A percentile compares a stretch with the other conserved stretches of the same genome.
Conservation (phyloP, 2,329 filamentous ascomycete species). For the Dactylonectria macrodidyma region DNA sequence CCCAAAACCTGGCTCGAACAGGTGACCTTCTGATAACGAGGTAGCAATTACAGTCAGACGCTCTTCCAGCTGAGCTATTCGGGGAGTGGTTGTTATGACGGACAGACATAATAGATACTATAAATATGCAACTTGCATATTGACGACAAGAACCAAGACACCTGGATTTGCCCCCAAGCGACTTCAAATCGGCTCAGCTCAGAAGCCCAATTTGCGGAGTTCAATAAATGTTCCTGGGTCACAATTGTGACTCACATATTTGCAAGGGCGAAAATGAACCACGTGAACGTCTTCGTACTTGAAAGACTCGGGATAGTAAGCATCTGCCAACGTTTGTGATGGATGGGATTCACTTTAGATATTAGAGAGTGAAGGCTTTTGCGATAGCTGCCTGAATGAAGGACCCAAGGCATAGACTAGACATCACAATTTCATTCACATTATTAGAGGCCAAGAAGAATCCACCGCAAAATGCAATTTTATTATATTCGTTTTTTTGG, state of each 20-base stretch:
- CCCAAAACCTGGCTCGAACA: slow-evolving; percentile 38
- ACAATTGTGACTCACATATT: too few species aligned
- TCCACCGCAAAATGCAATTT: slow-evolving; percentile 24
- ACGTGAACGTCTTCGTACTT: too few species aligned
- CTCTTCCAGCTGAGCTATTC: slow-evolving; percentile 39
- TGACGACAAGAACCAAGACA: too few species aligned
- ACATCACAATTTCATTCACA: background rate
- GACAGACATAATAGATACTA: accelerated
- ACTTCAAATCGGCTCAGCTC: too few species aligned
- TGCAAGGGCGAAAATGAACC: too few species aligned
- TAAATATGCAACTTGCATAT: background rate
- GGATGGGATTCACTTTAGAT: background rate
- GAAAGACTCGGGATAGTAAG: too few species aligned
- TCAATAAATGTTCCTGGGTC: too few species aligned
- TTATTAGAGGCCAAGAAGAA: background rate
- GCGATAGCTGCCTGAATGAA: background rate
- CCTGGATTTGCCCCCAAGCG: too few species aligned
- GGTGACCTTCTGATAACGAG: slow-evolving; percentile 36
- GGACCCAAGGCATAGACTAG: background rate
- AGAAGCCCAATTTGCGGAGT: too few species aligned
- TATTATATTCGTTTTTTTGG: slow-evolving; percentile 16
- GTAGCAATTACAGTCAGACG: slow-evolving; percentile 35
- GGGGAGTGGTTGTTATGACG: slow-evolving; percentile 16
- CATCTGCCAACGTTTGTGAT: too few species aligned
- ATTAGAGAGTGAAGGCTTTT: background rate